Evolutionary conservation across 2,329 filamentous ascomycete genomes (phyloP).

Genomic region (Cladophialophora carrionii): DNA sequence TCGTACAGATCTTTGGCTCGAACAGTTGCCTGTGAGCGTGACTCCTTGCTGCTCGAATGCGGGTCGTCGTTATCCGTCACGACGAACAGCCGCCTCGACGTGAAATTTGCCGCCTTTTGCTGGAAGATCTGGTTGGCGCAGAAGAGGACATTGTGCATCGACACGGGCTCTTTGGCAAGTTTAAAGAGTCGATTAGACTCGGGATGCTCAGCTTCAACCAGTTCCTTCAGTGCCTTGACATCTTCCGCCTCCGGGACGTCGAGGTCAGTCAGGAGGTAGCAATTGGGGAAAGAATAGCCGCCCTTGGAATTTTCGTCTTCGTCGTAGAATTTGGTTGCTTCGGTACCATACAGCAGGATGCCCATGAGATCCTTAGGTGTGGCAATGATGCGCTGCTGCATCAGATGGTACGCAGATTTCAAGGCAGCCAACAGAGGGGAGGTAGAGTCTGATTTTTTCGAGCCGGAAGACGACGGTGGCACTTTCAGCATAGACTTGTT

Average conservation of each 20-base stretch:
- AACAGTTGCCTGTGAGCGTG: conserved; percentile 76
- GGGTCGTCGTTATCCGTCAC: conserved; percentile 94
- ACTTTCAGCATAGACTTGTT: conserved; percentile 80
- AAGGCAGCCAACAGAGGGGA: conserved; percentile 80
- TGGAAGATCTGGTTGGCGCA: conserved; percentile 97
- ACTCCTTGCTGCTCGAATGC: conserved; percentile 70
- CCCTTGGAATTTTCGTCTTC: conserved; percentile 62
- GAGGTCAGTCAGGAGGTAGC: conserved; percentile 86
- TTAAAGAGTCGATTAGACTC: conserved; percentile 68
- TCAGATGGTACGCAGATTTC: conserved; percentile 91
- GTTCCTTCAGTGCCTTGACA: conserved; percentile 73
- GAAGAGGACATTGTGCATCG: conserved; percentile 88
- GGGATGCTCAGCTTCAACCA: conserved; percentile 72
- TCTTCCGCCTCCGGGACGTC: conserved; percentile 85
- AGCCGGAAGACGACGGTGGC: conserved; percentile 62
- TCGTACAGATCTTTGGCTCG: conserved; percentile 95
- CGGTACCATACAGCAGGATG: conserved; percentile 85
- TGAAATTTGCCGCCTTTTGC: conserved; percentile 90
- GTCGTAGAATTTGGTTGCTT: conserved; percentile 77
- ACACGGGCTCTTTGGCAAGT: conserved; percentile 69
- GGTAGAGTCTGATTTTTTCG: conserved; percentile 77
- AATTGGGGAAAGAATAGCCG: conserved; percentile 77
- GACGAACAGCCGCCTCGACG: conserved; percentile 88
- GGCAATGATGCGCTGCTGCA: conserved; percentile 98
- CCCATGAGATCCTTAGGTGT: conserved; percentile 98